Evolutionary conservation across 2,329 filamentous ascomycete species (phyloP).

Genomic region (Ophiostoma australiae): DNA sequence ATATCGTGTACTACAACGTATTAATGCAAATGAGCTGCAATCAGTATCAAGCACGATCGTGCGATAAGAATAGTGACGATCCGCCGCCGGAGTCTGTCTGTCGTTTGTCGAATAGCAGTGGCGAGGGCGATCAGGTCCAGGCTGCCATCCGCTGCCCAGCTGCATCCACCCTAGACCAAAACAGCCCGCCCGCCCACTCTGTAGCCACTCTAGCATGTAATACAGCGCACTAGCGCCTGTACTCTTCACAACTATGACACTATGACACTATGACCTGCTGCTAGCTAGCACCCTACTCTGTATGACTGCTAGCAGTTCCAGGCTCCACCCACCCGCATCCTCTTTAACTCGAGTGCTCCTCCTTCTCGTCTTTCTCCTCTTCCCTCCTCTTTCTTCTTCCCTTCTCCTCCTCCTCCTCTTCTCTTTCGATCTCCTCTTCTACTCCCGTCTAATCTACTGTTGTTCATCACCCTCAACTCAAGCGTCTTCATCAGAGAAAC

Average conservation of each 20-base stretch:
- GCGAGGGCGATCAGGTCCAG: neutral
- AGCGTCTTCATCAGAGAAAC: neutral
- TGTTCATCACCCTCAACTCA: neutral
- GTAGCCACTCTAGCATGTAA: neutral
- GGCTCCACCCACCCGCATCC: slow-evolving; percentile 19
- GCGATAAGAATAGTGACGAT: neutral
- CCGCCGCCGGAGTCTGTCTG: neutral
- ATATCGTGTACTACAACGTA: neutral
- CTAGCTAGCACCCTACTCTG: neutral
- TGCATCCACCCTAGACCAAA: neutral
- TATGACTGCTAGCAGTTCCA: neutral
- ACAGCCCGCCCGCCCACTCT: neutral
- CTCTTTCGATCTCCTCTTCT: neutral
- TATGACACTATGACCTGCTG: slow-evolving; percentile 6
- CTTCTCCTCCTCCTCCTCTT: neutral
- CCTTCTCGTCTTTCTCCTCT: slow-evolving; percentile 11
- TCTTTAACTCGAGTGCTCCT: slow-evolving; percentile 13
- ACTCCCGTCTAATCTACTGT: too few species aligned
- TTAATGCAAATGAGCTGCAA: neutral
- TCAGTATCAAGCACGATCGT: neutral
- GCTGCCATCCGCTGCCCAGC: neutral
- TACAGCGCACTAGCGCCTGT: slow-evolving; percentile 10
- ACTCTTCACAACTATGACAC: neutral
- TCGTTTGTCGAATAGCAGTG: neutral
- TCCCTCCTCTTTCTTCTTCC: neutral